Conservation (phyloP, 805 yeast genomes). For the Danielia reshetovae region DNA sequence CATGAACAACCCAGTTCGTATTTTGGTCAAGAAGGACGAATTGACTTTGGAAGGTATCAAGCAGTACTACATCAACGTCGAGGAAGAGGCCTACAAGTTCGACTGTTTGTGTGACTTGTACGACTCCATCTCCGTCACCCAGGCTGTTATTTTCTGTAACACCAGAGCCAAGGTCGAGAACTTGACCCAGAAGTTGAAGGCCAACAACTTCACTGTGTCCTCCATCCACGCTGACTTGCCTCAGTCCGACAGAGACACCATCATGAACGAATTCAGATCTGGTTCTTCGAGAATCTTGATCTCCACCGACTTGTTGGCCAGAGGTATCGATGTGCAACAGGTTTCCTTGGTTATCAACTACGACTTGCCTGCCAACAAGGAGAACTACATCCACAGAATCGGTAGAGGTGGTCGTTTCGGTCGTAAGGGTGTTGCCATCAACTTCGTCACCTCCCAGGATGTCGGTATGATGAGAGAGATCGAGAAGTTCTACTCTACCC, state of each 20-base stretch:
- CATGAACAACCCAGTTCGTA: conserved; percentile 92
- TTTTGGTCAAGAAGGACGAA: conserved; percentile 93
- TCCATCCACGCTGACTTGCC: conserved; percentile 96
- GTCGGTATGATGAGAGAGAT: conserved; percentile 72
- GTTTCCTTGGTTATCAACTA: conserved; percentile 92
- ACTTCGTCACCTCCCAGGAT: conserved; percentile 83
- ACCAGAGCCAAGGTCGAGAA: conserved; percentile 92
- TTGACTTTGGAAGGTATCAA: conserved; percentile 92
- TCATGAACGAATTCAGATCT: conserved; percentile 93
- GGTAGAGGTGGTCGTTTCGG: conserved; percentile 99
- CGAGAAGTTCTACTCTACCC: conserved; percentile 85
- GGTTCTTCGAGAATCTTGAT: conserved; percentile 92
- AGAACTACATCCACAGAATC: conserved; percentile 94
- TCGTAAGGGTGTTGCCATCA: conserved; percentile 96
- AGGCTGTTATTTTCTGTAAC: conserved; percentile 97
- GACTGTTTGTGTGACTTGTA: conserved; percentile 93
- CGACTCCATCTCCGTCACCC: conserved; percentile 93
- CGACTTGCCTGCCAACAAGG: conserved; percentile 86
- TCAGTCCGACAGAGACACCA: conserved; percentile 88
- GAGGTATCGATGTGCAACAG: conserved; percentile 92
- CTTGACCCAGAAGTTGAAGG: conserved; percentile 70
- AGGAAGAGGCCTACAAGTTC: conserved; percentile 90
- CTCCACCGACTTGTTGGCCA: conserved; percentile 78
- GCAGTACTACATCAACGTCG: conserved; percentile 88
- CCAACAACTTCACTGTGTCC: conserved; percentile 83